Evolutionary conservation across 768 basidiomycete genomes (phyloP).

Genomic region (Boletus tomentosulus): DNA sequence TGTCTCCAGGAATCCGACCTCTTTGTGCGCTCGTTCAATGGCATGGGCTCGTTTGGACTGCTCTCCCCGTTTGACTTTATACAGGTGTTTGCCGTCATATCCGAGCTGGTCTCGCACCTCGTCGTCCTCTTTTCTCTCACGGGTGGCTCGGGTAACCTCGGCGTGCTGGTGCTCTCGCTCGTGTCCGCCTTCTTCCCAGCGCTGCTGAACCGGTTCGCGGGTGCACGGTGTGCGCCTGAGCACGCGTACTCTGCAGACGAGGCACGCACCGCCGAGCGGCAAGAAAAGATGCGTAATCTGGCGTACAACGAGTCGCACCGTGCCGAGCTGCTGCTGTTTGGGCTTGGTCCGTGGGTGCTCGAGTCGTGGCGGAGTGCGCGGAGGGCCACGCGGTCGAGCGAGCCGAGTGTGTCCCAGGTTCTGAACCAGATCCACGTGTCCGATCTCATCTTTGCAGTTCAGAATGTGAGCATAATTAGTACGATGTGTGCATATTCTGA

Average conservation of each 20-base stretch:
- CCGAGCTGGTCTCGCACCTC: slow-evolving; percentile 71
- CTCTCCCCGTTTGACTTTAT: slow-evolving; percentile 78
- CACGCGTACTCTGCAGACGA: slow-evolving; percentile 49
- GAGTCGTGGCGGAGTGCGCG: slow-evolving; percentile 69
- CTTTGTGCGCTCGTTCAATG: slow-evolving; percentile 77
- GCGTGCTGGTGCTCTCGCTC: slow-evolving; percentile 57
- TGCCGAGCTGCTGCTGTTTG: slow-evolving; percentile 80
- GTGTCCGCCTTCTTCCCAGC: slow-evolving; percentile 59
- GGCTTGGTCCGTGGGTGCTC: slow-evolving; percentile 81
- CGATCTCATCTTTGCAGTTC: slow-evolving; percentile 59
- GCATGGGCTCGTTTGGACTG: slow-evolving; percentile 68
- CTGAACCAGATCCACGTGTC: slow-evolving; percentile 57
- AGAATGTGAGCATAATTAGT: slow-evolving; percentile 52
- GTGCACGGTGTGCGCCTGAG: slow-evolving; percentile 40
- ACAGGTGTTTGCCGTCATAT: slow-evolving; percentile 63
- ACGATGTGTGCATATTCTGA: too few species aligned
- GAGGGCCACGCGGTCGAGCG: slow-evolving; percentile 41
- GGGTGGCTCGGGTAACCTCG: slow-evolving; percentile 46
- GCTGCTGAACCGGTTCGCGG: slow-evolving; percentile 48
- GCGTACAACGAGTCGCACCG: slow-evolving; percentile 73
- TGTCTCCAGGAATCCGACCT: slow-evolving; percentile 84
- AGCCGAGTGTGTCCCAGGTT: slow-evolving; percentile 41
- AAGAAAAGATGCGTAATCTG: slow-evolving; percentile 70
- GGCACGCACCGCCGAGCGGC: slow-evolving; percentile 60
- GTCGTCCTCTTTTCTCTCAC: slow-evolving; percentile 65